Base-by-base conservation (phyloP, 768 basidiomycete genomes). In the Psilocybe azurescens region DNA sequence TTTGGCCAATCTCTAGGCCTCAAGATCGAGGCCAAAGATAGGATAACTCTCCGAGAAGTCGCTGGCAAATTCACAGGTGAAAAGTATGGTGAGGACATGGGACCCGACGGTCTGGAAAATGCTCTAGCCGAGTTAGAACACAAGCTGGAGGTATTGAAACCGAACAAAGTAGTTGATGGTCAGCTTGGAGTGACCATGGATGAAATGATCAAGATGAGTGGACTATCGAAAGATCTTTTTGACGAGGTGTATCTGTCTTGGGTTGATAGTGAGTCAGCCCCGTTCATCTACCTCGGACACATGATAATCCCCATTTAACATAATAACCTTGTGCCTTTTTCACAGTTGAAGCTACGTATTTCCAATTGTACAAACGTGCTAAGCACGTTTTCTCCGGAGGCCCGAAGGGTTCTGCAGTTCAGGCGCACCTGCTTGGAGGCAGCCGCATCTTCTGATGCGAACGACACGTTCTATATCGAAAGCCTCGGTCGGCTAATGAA, bases 361-460 rank as follows among this genome's bases (percentile, higher is more conserved):
- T 95, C 79, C 89, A 94, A 71, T 75, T 96, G 14, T 93, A 91
- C 80, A 89, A 89, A 66, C 86, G 95, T 59, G 86, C 89, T 4
- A 87, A 85, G 70, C 95, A 96, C 69, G 91, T 94, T 54, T 86
- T 89, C 73, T 80, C 86, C 5, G 95, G 95, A 96, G 76, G 89
- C 92, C 5, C 79, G 89, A 36, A 87, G 92, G 14, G 94, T 96
- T 5, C 84, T 95, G 41, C 80, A 86, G 67, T 94, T 95, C 78
- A 86, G 91, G 61, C 78, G 84, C 52, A 74, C 86, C 33, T 94
- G 92, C 70, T 78, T 90, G 50, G 74, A 76, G 20, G 74, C 73
- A 13, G 73, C 80, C 6, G 70, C 67, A 36, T 64, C 66, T 13
- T 48, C 67, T 13, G 61, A 59, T 50, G n/a, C 59, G 28, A 59